Evolutionary conservation across 1,139 yeast species (phyloP).

Genomic region (Pichia sp.): DNA sequence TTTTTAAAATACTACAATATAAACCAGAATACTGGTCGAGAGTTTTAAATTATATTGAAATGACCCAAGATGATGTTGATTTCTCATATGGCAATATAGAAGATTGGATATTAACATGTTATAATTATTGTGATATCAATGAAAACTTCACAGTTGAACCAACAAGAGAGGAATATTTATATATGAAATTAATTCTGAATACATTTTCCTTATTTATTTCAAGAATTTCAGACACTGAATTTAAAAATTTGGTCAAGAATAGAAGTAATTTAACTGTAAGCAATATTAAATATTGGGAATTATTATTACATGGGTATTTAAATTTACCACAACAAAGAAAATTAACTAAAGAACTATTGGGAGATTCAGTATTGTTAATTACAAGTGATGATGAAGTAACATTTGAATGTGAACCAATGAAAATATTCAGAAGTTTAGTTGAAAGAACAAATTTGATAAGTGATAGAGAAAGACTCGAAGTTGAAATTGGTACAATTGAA

Average conservation of each 20-base stretch:
- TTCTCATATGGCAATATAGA: slow-evolving; percentile 30
- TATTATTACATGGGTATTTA: slow-evolving; percentile 50
- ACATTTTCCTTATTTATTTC: slow-evolving; percentile 19
- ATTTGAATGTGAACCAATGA: slow-evolving; percentile 76
- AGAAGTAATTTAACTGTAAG: slow-evolving; percentile 33
- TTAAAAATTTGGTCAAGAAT: slow-evolving; percentile 23
- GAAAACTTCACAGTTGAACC: slow-evolving; percentile 23
- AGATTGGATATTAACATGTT: slow-evolving; percentile 43
- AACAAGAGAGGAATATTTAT: slow-evolving; percentile 69
- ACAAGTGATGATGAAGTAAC: slow-evolving; percentile 54
- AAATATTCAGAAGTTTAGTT: slow-evolving; percentile 46
- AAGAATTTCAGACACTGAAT: slow-evolving; percentile 14
- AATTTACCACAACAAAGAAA: slow-evolving; percentile 55
- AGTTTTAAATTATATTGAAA: slow-evolving; percentile 36
- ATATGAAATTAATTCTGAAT: slow-evolving; percentile 49
- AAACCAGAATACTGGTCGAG: slow-evolving; percentile 69
- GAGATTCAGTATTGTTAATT: slow-evolving; percentile 39
- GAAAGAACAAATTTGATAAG: neutral
- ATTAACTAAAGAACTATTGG: slow-evolving; percentile 46
- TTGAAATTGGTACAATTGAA: slow-evolving; percentile 30
- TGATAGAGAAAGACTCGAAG: slow-evolving; percentile 25
- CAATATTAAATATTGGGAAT: slow-evolving; percentile 36
- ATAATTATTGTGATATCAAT: slow-evolving; percentile 30
- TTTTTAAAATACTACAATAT: slow-evolving; percentile 79
- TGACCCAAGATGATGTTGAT: slow-evolving; percentile 16